Evolutionary conservation across 306 rosid genomes (phyloP).

Genomic region (Castanea sativa): DNA sequence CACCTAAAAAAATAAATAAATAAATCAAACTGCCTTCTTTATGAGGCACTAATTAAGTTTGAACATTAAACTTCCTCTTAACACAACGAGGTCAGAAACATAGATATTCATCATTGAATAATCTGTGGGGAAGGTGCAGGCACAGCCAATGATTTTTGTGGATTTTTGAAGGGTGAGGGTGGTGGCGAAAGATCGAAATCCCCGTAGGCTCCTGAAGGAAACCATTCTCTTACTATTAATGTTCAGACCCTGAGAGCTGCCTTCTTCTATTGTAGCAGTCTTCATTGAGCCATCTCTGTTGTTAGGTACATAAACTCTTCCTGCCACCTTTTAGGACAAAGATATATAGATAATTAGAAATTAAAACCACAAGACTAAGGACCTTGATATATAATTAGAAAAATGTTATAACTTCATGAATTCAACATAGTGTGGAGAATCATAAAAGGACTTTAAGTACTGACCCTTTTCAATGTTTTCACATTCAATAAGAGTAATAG

Average conservation of each 20-base stretch:
- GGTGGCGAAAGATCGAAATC: too few species aligned
- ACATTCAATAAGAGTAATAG: background rate
- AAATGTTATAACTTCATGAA: background rate
- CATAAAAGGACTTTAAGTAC: background rate
- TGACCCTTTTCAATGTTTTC: background rate
- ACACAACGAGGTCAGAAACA: background rate
- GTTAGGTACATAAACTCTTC: too few species aligned
- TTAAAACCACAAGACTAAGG: too few species aligned
- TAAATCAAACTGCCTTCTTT: background rate
- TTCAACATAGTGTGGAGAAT: background rate
- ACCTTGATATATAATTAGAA: background rate
- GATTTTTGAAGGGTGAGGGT: constrained; percentile 14
- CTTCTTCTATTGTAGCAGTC: too few species aligned
- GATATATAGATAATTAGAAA: background rate
- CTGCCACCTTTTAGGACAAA: background rate
- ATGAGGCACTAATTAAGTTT: background rate
- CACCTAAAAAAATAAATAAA: background rate
- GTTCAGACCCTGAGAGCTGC: too few species aligned
- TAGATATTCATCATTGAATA: background rate
- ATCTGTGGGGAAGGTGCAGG: constrained; percentile 2
- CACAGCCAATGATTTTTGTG: background rate
- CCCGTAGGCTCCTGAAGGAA: too few species aligned
- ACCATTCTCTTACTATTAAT: background rate
- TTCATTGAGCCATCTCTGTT: too few species aligned
- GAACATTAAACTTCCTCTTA: background rate